Conservation (phyloP, 2,329 filamentous ascomycete species). For the Pseudocercospora musae region DNA sequence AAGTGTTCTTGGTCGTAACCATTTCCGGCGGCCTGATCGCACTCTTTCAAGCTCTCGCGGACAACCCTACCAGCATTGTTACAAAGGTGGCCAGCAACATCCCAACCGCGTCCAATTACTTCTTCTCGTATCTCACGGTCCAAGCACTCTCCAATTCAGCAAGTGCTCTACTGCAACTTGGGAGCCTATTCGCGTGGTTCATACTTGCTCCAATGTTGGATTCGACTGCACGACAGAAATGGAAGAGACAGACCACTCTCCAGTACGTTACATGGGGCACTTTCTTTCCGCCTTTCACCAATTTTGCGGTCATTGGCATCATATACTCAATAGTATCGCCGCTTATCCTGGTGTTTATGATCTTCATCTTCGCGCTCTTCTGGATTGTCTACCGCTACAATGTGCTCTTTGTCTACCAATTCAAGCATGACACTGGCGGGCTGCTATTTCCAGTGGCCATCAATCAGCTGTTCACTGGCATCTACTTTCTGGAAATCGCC, state of each 20-base stretch:
- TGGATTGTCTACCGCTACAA: conserved; percentile 97
- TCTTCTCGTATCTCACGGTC: conserved; percentile 97
- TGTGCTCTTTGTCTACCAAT: conserved; percentile 90
- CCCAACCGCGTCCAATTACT: conserved; percentile 88
- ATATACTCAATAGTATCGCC: conserved; percentile 89
- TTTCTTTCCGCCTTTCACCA: conserved; percentile 95
- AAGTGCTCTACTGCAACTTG: conserved; percentile 79
- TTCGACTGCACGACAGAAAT: conserved; percentile 78
- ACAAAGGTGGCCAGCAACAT: conserved; percentile 71
- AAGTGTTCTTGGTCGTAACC: conserved; percentile 88
- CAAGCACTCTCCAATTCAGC: conserved; percentile 90
- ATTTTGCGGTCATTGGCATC: conserved; percentile 83
- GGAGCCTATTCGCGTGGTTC: conserved; percentile 76
- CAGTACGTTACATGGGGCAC: conserved; percentile 81
- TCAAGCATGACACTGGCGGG: conserved; percentile 86
- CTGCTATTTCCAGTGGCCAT: conserved; percentile 87
- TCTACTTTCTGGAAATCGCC: conserved; percentile 92
- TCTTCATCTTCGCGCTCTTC: conserved; percentile 85
- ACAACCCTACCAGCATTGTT: conserved; percentile 66
- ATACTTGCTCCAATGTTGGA: conserved; percentile 77
- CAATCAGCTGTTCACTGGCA: conserved; percentile 90
- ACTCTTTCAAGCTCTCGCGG: conserved; percentile 60
- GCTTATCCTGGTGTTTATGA: conserved; percentile 86
- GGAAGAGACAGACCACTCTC: conserved; percentile 75
- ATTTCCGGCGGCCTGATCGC: conserved; percentile 73